These are phyloP conservation scores for Sporobolomyces roseus DNA, from an alignment of 768 basidiomycete genomes.

Conservation along the genomic window DNA sequence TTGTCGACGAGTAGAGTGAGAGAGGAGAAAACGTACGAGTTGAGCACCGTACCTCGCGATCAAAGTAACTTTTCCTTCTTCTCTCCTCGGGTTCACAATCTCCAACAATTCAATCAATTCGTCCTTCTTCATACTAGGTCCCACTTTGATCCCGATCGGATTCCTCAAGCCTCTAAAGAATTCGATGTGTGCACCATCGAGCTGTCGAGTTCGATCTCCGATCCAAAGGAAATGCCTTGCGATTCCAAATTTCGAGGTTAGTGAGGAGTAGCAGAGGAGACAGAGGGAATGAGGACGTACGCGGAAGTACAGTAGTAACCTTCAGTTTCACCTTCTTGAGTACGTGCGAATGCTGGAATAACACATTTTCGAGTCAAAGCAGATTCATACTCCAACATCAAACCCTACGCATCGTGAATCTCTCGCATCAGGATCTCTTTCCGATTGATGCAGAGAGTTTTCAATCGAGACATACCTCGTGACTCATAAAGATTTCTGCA, in stretches of 20 bases:
- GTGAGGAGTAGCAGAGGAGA: constrained; percentile 45
- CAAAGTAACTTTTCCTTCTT: constrained; percentile 75
- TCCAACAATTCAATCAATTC: constrained; percentile 74
- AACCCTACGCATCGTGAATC: constrained; percentile 60
- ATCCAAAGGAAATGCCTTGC: constrained; percentile 73
- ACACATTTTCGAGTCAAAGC: constrained; percentile 65
- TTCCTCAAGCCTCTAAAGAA: constrained; percentile 85
- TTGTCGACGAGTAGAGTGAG: neutral
- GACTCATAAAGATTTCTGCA: constrained; percentile 89
- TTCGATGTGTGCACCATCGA: constrained; percentile 90
- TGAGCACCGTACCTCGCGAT: constrained; percentile 90
- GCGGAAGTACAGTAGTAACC: constrained; percentile 37
- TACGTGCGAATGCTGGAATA: constrained; percentile 33
- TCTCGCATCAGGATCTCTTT: constrained; percentile 44
- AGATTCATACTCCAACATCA: constrained; percentile 83
- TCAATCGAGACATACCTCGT: constrained; percentile 43
- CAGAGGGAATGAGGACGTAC: neutral
- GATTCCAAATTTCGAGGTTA: neutral
- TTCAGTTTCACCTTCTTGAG: too few relatives aligned
- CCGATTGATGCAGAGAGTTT: neutral
- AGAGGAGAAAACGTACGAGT: constrained; percentile 56
- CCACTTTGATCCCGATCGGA: constrained; percentile 93
- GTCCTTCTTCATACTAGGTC: constrained; percentile 73
- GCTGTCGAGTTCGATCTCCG: constrained; percentile 87
- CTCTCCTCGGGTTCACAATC: constrained; percentile 79